Base-by-base conservation (phyloP, 2,329 filamentous ascomycete genomes). In the Phialophora expanda region DNA sequence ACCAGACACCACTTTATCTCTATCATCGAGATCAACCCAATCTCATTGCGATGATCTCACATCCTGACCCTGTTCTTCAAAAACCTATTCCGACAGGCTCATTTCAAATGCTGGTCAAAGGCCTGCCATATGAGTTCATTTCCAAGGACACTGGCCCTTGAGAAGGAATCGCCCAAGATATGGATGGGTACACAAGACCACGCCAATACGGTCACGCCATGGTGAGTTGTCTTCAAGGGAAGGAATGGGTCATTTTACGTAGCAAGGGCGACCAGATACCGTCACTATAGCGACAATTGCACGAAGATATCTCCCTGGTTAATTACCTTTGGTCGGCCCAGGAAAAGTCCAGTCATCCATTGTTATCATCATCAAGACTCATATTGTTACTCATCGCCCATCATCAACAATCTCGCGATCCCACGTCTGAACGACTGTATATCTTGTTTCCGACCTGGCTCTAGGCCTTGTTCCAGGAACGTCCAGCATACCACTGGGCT, bases 1-100 rank as follows among this genome's bases (percentile, higher is more conserved):
- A 55, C 53, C 28, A 20, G 28, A 55, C 24, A 55, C 28, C 53
- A 55, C 53, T 55, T 55, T 30, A 30, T 55, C 53, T 24, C 28
- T 55, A n/a, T 12, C 53, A 26, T 55, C 53, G n/a, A 55, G 53
- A 55, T 55, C 53, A 55, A 55, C 53, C 17, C 53, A 55, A 55
- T 55, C 28, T 55, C 28, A 55, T 55, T 17, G 28, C n/a, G 22
- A 55, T 55, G 26, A 55, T 32, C 26, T 32, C 17, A 30, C 9
- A 2, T n/a, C 28, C 12, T n/a, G 34, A 55, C 26, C 28, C n/a
- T 20, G 53, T 11, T 55, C 22, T 30, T 55, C 28, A 9, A 51
- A 17, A 20, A 51, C 4, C 26, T 24, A 22, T 44, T 20, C 14
- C 48, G 9, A 26, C 8, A 14, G 20, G 9, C 26, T 51, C 22